Conservation (phyloP, 345 rosid genomes). For the Luvunga scandens region DNA sequence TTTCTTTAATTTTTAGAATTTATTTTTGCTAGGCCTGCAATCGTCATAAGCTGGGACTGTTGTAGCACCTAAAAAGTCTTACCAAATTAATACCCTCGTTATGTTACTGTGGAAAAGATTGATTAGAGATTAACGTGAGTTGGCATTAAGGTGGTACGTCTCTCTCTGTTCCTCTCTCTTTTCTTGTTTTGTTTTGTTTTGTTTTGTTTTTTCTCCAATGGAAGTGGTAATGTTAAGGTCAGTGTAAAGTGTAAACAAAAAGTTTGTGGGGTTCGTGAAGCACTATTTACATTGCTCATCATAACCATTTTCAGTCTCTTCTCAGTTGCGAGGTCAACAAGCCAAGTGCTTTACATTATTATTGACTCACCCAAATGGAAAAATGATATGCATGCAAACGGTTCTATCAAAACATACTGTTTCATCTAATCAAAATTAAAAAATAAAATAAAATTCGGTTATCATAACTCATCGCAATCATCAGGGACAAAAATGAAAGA, state of each 20-base stretch:
- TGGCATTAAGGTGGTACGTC: constrained; percentile 6
- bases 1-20: too few relatives aligned
- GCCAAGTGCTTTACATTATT: neutral
- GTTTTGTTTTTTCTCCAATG: accelerated
- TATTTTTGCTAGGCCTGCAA: accelerated
- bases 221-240: neutral
- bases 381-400: neutral
- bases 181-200: too few relatives aligned
- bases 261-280: constrained; percentile 4
- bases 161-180: neutral
- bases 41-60: too few relatives aligned
- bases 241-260: neutral
- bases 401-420: neutral
- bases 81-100: too few relatives aligned
- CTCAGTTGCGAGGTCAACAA: constrained; percentile 19
- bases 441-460: neutral
- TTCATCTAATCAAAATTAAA: neutral
- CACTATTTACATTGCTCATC: neutral
- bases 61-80: too few relatives aligned
- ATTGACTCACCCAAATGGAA: neutral
- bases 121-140: neutral
- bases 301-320: neutral
- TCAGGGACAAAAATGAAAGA: neutral
- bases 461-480: neutral
- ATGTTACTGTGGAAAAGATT: neutral